phyloP scores from a whole-genome alignment of 805 yeast genomes.

The Priceomyces melissophilus region DNA sequence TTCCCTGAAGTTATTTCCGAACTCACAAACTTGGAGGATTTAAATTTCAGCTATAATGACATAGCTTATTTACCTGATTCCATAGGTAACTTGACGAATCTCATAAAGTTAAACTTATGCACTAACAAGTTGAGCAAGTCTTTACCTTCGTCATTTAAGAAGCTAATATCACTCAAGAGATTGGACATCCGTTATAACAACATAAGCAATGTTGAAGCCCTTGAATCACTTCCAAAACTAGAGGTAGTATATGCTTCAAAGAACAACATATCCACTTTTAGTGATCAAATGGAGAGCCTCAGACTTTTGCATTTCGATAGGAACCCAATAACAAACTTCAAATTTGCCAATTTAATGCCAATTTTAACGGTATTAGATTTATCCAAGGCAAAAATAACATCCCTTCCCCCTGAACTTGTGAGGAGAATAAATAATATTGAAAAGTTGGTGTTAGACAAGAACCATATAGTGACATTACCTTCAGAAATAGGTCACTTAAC shows the following conservation, averaged over 20 bases:
- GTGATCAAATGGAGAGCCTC: constrained; percentile 58
- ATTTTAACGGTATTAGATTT: constrained; percentile 70
- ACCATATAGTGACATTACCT: constrained; percentile 77
- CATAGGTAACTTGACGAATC: constrained; percentile 53
- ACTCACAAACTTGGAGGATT: constrained; percentile 54
- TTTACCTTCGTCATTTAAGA: constrained; percentile 51
- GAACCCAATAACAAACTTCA: constrained; percentile 77
- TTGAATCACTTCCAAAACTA: constrained; percentile 55
- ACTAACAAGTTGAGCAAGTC: constrained; percentile 60
- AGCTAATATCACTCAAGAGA: constrained; percentile 56
- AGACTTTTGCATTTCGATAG: constrained; percentile 70
- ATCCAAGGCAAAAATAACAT: constrained; percentile 77
- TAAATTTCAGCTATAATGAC: constrained; percentile 81
- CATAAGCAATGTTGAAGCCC: constrained; percentile 49
- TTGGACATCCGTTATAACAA: constrained; percentile 77
- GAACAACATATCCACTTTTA: constrained; percentile 69
- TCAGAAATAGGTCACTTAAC: constrained; percentile 57
- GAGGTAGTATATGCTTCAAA: constrained; percentile 74
- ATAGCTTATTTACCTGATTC: constrained; percentile 59
- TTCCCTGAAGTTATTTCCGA: constrained; percentile 67
- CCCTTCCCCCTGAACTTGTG: constrained; percentile 64
- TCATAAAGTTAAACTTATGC: constrained; percentile 69
- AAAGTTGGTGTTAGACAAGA: constrained; percentile 71
- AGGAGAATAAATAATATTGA: constrained; percentile 62
- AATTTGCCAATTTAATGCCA: constrained; percentile 50